Evolutionary conservation across 345 rosid genomes (phyloP), one percentile per base, ranked within the genome.

Genomic region (Camelina laxa): DNA sequence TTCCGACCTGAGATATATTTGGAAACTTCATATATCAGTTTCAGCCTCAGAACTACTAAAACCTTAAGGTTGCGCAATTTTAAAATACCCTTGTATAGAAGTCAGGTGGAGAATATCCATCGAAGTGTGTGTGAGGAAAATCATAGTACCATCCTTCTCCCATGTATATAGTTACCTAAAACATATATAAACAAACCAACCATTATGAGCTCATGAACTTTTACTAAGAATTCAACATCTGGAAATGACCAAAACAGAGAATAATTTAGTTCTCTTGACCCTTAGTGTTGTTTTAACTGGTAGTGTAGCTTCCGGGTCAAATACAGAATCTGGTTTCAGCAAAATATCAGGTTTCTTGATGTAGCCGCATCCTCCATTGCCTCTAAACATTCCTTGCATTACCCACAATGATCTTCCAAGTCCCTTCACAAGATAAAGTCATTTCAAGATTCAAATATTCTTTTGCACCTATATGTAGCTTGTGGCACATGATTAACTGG

Each of bases 371-470:
- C 97, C 93, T 53, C 98, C 97, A 60, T 93, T 93, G 48, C 89
- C 93, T 82, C 76, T 88, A 80, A 88, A 93, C 97, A 93, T 91
- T 65, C 97, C 98, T 15, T 89, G 97, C 98, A 93, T 91, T 83
- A 87, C 54, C 96, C 97, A 88, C 24, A 93, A 80, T 68, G 92
- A 89, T 83, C 93, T 85, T 73, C 96, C 98, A 65, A 83, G 33
- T 51, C 98, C 97, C 97, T 93, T 79, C 58, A 60, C 72, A 70
- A 36, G 45, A 22, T 38, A 58, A 55, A 76, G 15, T 20, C 50
- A 30, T 35, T 22, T 70, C 49, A 55, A 60, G 39, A 38, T 50
- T 66, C 24, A 70, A 13, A 0, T 60, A 24, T 72, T 2, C 33
- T 27, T 27, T 19, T 65, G 39, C 31, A 65, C 55, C 41, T 36